Percentiles rank a stretch among this genome's conserved stretches.
phyloP scores from a whole-genome alignment of 2,329 filamentous ascomycete genomes.

The Botrytis medusae region DNA sequence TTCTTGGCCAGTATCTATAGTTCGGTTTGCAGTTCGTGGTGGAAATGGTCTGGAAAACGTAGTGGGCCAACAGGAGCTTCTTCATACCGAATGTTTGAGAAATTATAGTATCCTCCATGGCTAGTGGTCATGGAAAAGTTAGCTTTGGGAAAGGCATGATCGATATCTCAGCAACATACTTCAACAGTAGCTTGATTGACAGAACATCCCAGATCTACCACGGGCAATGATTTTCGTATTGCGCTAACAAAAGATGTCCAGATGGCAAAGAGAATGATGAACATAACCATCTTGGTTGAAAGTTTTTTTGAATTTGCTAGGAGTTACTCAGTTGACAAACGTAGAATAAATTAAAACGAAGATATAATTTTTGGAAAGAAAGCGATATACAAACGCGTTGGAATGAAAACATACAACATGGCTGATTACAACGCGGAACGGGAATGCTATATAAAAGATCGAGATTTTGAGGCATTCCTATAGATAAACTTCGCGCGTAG shows the following conservation, averaged over 20 bases:
- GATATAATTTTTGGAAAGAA: not conserved
- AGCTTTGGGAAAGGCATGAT: constrained; percentile 25
- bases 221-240: constrained; percentile 24
- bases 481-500: not conserved
- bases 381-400: not conserved
- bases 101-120: constrained; percentile 41
- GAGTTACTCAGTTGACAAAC: not conserved
- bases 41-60: constrained; percentile 44
- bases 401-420: not conserved
- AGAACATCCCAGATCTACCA: constrained; percentile 38
- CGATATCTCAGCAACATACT: not conserved
- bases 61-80: constrained; percentile 45
- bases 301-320: not conserved
- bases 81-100: constrained; percentile 47
- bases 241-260: not conserved
- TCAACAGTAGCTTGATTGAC: constrained; percentile 36
- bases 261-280: not conserved
- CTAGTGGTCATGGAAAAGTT: not conserved
- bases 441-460: not conserved
- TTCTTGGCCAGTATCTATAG: constrained; percentile 32
- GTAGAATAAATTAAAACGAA: too few species aligned
- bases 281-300: not conserved
- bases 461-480: not conserved
- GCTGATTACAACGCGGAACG: not conserved
- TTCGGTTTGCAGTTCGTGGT: constrained; percentile 35